A percentile compares a stretch with the other conserved stretches of the same genome.
These are phyloP conservation scores for Termitomyces sp. DNA, from an alignment of 768 basidiomycete species.

Conservation along the genomic window DNA sequence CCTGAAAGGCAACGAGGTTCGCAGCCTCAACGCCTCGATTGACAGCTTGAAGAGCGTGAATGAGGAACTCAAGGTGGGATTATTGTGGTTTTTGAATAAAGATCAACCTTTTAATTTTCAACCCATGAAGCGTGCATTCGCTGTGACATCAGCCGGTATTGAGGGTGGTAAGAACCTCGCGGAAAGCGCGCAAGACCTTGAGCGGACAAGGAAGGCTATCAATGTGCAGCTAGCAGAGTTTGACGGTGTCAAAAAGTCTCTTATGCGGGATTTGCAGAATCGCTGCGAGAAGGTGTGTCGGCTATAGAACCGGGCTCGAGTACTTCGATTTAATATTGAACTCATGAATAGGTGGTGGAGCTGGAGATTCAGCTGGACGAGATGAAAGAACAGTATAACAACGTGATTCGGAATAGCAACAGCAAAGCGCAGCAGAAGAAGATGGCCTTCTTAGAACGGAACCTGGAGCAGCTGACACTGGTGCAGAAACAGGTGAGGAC, in stretches of 20 bases:
- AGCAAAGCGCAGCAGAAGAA: conserved; percentile 99
- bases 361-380: conserved; percentile 98
- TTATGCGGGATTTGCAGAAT: conserved; percentile 98
- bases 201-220: conserved; percentile 93
- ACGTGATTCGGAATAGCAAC: conserved; percentile 96
- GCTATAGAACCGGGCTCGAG: conserved; percentile 8
- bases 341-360: conserved; percentile 77
- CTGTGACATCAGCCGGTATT: conserved; percentile 94
- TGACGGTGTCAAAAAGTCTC: conserved; percentile 96
- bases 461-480: conserved; percentile 88
- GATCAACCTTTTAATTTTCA: conserved; percentile 10
- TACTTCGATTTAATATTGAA: conserved; percentile 14
- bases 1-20: conserved; percentile 75
- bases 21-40: conserved; percentile 77
- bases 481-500: conserved; percentile 91
- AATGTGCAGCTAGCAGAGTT: conserved; percentile 98
- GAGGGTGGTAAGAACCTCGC: conserved; percentile 97
- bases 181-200: conserved; percentile 95
- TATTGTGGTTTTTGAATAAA: neutral
- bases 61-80: conserved; percentile 89
- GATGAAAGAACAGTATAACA: conserved; percentile 98
- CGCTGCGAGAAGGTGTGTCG: conserved; percentile 91
- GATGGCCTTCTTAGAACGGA: conserved; percentile 97
- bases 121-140: conserved; percentile 78
- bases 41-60: conserved; percentile 95